Evolutionary conservation across 108 stramenopile species (phyloP), one percentile per base, ranked within the genome.

Genomic region (Craspedostauros australis): DNA sequence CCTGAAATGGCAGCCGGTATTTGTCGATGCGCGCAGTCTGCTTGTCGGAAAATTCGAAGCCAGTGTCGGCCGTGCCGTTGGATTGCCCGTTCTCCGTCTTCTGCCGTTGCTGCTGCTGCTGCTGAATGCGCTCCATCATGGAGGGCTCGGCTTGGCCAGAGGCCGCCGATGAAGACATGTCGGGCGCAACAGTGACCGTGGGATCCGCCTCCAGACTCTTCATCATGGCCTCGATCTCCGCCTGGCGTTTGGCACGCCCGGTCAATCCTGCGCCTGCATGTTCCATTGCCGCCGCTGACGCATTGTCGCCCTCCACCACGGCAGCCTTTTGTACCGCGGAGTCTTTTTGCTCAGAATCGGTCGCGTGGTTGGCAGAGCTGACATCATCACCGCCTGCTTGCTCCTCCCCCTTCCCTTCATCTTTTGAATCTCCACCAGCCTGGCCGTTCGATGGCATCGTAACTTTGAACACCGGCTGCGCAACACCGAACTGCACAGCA

Each of bases 161-260:
- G n/a, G n/a, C n/a, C n/a, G n/a, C n/a, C n/a, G n/a, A n/a, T n/a
- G n/a, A n/a, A n/a, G n/a, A n/a, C n/a, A n/a, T n/a, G n/a, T n/a
- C n/a, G n/a, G n/a, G n/a, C n/a, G n/a, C n/a, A n/a, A n/a, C n/a
- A n/a, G 61, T 62, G 36, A 83, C 83, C 8, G 67, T 50, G 19
- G 89, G 89, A 11, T 51, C 57, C 19, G 75, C 53, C 51, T 91
- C 89, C 12, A 91, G 44, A 8, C 79, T 77, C 26, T 77, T 79
- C 68, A 87, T 75, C 85, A 87, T 87, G 45, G 85, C 85, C 26
- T 77, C 82, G 43, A 91, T 87, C 52, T 87, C 83, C 27, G 89
- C 89, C 60, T 87, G 76, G 25, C 89, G 69, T 48, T 72, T 64
- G 31, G 67, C 85, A 51, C 85, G 60, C 20, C 84, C 77, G 19